Evolutionary conservation across 225 moss, liverwort and hornwort species (phyloP).

Genomic region (Physcomitrium patens): DNA sequence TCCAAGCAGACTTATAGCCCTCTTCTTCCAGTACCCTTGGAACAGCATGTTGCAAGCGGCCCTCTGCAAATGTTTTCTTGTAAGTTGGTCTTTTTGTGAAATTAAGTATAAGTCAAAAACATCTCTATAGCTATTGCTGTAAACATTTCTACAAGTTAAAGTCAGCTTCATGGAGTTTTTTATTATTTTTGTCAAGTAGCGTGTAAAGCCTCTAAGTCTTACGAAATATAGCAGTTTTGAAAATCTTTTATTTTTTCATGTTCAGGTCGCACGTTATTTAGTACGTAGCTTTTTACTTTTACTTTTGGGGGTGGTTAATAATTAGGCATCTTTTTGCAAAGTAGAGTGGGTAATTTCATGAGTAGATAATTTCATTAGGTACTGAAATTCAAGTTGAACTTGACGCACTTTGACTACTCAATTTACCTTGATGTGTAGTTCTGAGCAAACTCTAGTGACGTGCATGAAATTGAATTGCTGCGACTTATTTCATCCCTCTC

Average conservation of each 20-base stretch:
- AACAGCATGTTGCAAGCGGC: slow-evolving; percentile 88
- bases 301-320: no score
- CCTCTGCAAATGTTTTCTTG: slow-evolving; percentile 66
- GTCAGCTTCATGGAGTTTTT: not conserved
- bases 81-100: slow-evolving; percentile 44
- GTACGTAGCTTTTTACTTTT: no score
- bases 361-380: not conserved
- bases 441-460: not conserved
- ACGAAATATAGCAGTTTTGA: no score
- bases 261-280: not conserved
- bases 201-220: no score
- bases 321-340: no score
- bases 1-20: slow-evolving; percentile 65
- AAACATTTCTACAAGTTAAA: not conserved
- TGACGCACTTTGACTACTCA: slow-evolving; percentile 6
- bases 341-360: not conserved
- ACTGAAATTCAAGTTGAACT: no score
- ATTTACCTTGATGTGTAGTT: not conserved
- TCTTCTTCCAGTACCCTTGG: slow-evolving; percentile 88
- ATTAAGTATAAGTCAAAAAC: slow-evolving; percentile 4
- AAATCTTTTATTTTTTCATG: no score
- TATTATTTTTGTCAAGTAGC: not conserved
- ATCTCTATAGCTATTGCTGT: not conserved
- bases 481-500: not conserved
- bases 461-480: not conserved